A percentile compares a stretch with the other conserved stretches of the same genome.
Conservation (phyloP, 1,284 basidiomycete genomes). For the Naganishia sp. region DNA sequence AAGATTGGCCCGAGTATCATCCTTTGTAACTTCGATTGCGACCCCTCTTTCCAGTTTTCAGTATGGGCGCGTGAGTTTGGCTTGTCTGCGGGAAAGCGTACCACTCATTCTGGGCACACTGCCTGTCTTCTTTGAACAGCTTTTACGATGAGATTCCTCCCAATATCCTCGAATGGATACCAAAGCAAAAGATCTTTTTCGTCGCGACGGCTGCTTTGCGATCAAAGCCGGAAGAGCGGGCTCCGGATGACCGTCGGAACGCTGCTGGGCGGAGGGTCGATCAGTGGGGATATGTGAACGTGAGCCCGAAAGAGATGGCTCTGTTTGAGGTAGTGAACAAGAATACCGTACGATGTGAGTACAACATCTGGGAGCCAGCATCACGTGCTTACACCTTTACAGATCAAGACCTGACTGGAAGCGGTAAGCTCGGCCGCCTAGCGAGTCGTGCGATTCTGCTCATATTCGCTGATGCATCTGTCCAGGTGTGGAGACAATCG, state of each 20-base stretch:
- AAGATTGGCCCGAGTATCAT: too few relatives aligned
- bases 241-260: slow-evolving; percentile 16
- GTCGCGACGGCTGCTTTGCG: slow-evolving; percentile 26
- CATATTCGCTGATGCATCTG: neutral
- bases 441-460: neutral
- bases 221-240: neutral
- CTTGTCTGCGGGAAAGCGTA: neutral
- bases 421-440: slow-evolving; percentile 14
- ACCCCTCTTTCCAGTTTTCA: neutral
- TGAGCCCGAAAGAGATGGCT: slow-evolving; percentile 31
- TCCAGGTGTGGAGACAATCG: slow-evolving; percentile 36
- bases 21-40: too few relatives aligned
- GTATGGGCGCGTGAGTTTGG: slow-evolving; percentile 23
- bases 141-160: slow-evolving; percentile 31
- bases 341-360: slow-evolving; percentile 32
- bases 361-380: too few relatives aligned
- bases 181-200: slow-evolving; percentile 32
- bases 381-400: neutral
- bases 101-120: neutral
- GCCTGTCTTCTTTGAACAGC: neutral
- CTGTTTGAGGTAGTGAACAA: slow-evolving; percentile 28
- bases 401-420: slow-evolving; percentile 38
- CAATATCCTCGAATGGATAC: slow-evolving; percentile 30
- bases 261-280: slow-evolving; percentile 15
- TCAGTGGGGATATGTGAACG: slow-evolving; percentile 30